Evolutionary conservation across 2,329 filamentous ascomycete genomes (phyloP), one percentile per base, ranked within the genome.

Genomic region (Colletotrichum chlorophyti): DNA sequence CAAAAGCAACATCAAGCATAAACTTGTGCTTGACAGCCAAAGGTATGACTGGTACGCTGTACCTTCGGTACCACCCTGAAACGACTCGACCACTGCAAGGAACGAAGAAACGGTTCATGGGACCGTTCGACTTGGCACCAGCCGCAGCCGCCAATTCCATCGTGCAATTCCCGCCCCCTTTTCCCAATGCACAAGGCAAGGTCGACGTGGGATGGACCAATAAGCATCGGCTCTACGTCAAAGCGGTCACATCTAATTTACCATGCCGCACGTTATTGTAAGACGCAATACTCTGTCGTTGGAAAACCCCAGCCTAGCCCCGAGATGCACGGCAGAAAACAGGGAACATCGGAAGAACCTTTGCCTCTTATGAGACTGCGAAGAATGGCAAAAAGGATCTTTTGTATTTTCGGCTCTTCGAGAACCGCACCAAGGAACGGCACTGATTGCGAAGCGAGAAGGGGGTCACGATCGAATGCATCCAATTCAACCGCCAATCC

Each of bases 351-450:
- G 29, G 29, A 32, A 10, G 10, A 32, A 32, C 29, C 29, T 11
- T 32, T n/a, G 5, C 34, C 34, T n/a, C n/a, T n/a, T 12, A n/a
- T n/a, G n/a, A n/a, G 31, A 35, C 31, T 35, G 6, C 21, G 21
- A n/a, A 15, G 45, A 35, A 23, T 29, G 29, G 38, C 17, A 24
- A 29, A 58, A 58, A 58, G 9, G 55, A 59, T 59, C 55, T 59
- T 59, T 55, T 55, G 51, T 45, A 38, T 55, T 24, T 17, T 37
- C 43, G 43, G 50, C 43, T 51, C 51, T 49, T 55, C 45, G 19
- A 59, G 32, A 45, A 55, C 38, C 43, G 17, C 21, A 12, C 43
- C 42, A 49, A 42, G 26, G 46, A 55, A 26, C 15, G 51, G 38
- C 37, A 49, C 51, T 59, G 40, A 17, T 15, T 29, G 51, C 17